phyloP scores from a whole-genome alignment of 1,284 basidiomycete genomes.

The Macrocybe sp. region DNA sequence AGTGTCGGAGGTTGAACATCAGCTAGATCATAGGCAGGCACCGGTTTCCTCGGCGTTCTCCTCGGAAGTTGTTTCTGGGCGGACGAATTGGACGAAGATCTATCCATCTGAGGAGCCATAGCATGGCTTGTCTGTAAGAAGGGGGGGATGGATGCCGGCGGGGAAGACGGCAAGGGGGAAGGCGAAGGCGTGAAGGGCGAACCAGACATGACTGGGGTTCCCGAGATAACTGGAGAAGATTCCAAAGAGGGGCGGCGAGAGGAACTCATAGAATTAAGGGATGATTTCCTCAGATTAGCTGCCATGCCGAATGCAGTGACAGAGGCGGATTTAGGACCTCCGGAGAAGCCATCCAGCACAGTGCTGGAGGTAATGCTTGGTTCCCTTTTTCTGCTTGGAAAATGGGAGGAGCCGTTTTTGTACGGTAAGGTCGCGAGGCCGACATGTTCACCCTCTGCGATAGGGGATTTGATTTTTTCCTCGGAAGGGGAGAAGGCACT shows the following conservation, averaged over 20 bases:
- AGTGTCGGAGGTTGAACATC: conserved; percentile 8
- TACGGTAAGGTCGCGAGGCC: conserved; percentile 13
- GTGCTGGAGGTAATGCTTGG: no score
- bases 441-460: conserved; percentile 2
- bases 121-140: neutral
- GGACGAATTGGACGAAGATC: neutral
- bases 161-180: conserved; percentile 4
- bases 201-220: neutral
- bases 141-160: conserved; percentile 1
- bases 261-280: no score
- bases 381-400: neutral
- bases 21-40: conserved; percentile 33
- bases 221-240: neutral
- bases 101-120: neutral
- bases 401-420: conserved; percentile 12
- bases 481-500: conserved; percentile 20
- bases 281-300: no score
- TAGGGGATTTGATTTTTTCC: conserved; percentile 17
- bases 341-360: no score
- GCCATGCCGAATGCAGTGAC: no score
- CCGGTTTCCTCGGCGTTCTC: conserved; percentile 35
- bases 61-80: neutral
- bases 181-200: conserved; percentile 5
- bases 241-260: conserved; percentile 9
- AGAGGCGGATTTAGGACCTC: no score